phyloP scores from a whole-genome alignment of 441 rosid species.

The Populus trichocarpa region DNA sequence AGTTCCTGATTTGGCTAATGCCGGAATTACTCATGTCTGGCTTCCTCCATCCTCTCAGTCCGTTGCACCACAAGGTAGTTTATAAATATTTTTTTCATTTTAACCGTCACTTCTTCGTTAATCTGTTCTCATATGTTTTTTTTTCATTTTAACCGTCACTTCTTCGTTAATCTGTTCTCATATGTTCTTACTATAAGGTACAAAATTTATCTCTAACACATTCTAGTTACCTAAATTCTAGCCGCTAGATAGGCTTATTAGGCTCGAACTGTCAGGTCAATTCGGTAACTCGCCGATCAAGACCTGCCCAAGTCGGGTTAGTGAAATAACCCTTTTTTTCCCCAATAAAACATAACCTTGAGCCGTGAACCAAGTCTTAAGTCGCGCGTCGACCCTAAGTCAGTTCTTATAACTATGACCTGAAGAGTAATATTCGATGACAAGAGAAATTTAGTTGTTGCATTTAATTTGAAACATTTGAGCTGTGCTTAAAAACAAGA shows the following conservation, averaged over 20 bases:
- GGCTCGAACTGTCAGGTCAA: too few species aligned
- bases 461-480: background rate
- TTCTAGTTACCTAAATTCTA: background rate
- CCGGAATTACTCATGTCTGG: constrained; percentile 69
- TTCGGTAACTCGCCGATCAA: too few species aligned
- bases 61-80: constrained; percentile 39
- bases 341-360: too few species aligned
- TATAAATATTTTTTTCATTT: background rate
- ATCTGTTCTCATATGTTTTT: background rate
- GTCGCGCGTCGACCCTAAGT: too few species aligned
- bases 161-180: too few species aligned
- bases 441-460: too few species aligned
- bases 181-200: background rate
- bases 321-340: too few species aligned
- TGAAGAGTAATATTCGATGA: too few species aligned
- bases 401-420: too few species aligned
- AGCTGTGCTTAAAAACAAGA: background rate
- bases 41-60: constrained; percentile 83
- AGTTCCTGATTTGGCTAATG: constrained; percentile 45
- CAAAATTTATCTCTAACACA: background rate
- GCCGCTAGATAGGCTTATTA: too few species aligned
- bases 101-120: background rate
- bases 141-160: background rate
- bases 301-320: too few species aligned
- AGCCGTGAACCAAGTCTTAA: too few species aligned